Evolutionary conservation across 2,329 filamentous ascomycete species (phyloP), one percentile per base, ranked within the genome.

Genomic region (Fusarium sp.): DNA sequence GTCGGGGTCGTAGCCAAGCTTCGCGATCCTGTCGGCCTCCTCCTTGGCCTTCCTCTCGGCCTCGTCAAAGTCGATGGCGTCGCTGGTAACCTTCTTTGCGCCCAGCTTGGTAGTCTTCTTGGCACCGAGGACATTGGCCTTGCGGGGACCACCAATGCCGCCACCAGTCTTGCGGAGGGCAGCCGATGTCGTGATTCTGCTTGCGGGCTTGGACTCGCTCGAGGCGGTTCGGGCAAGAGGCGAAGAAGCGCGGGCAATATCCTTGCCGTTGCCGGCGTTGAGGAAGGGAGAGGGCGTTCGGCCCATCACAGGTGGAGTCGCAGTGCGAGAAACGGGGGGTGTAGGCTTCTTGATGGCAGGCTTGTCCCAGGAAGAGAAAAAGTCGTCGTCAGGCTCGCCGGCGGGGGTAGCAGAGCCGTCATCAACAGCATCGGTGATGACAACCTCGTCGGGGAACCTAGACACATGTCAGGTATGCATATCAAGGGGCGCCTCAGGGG

Each of bases 361-460:
- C 86, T 98, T 98, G 81, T 98, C 97, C 97, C 96, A 99, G 1
- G 95, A 98, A 11, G 96, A 98, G 85, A 99, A 99, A 88, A 99
- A 99, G 82, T 98, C 97, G 80, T 98, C 95, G 77, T 98, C 95
- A 25, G 90, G 88, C 76, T 98, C 95, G 76, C 92, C 93, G 54
- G 93, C 90, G n/a, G 95, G 94, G 13, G 95, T 97, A 75, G 89
- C 91, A 41, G 91, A 87, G 75, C 90, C 92, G 70, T 94, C 92
- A 27, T 91, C 89, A 72, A 89, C 87, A 35, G 90, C 87, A 79
- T 98, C 97, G 67, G 92, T 93, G 75, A 98, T 92, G 27, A 96
- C 90, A 34, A 98, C 95, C 82, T 97, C 94, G 37, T 90, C 88
- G 13, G 96, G 96, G 83, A 93, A 94, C 79, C 95, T 97, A 79